Percentiles rank a stretch among this genome's conserved stretches.
Conservation (phyloP, 805 yeast genomes). For the Candida sonorensis region DNA sequence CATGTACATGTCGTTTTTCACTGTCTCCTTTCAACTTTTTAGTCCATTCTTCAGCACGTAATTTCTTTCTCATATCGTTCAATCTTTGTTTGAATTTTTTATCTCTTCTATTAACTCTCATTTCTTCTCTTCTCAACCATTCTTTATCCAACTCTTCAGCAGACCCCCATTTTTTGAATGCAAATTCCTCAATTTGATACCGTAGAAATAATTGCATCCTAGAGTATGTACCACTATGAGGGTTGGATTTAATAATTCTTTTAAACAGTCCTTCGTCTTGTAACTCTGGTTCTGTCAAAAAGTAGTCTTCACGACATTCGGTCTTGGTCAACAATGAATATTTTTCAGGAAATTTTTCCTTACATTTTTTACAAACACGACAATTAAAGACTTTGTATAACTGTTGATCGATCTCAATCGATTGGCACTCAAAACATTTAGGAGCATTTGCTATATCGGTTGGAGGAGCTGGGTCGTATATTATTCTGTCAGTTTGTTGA, state of each 20-base stretch:
- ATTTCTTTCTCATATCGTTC: conserved; percentile 80
- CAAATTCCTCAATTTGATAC: conserved; percentile 88
- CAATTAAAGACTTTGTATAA: conserved; percentile 61
- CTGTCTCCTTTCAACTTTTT: conserved; percentile 57
- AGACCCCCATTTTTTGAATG: conserved; percentile 93
- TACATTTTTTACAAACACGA: conserved; percentile 77
- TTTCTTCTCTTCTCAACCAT: conserved; percentile 77
- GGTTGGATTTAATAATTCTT: conserved; percentile 85
- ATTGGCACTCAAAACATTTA: conserved; percentile 74
- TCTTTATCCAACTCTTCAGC: conserved; percentile 85
- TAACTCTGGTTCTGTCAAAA: conserved; percentile 89
- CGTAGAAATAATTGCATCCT: conserved; percentile 90
- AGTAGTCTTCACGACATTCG: conserved; percentile 88
- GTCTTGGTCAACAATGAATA: conserved; percentile 90
- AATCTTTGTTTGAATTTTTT: conserved; percentile 72
- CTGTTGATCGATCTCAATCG: conserved; percentile 74
- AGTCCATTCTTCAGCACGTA: conserved; percentile 88
- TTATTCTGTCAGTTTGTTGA: conserved; percentile 30
- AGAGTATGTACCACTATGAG: conserved; percentile 82
- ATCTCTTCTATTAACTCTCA: conserved; percentile 67
- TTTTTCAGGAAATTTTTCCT: conserved; percentile 70
- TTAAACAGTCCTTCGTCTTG: conserved; percentile 62
- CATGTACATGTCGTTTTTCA: conserved; percentile 58
- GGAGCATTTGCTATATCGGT: conserved; percentile 68
- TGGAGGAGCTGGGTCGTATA: conserved; percentile 63